phyloP scores from a whole-genome alignment of 352 stramenopile genomes.

The Globisporangium middletonii region DNA sequence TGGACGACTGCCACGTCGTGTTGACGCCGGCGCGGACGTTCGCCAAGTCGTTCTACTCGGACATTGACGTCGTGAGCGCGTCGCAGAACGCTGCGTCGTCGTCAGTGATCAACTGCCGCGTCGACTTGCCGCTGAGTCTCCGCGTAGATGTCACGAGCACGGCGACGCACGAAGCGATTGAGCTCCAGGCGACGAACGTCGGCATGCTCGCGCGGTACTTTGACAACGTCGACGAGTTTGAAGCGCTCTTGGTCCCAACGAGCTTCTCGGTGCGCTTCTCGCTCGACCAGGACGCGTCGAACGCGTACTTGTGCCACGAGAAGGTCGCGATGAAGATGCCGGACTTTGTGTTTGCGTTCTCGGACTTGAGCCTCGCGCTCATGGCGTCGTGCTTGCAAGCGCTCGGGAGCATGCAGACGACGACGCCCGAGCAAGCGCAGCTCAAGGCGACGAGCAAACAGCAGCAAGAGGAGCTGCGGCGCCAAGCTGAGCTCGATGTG shows the following conservation, averaged over 20 bases:
- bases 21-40: slow-evolving; percentile 40
- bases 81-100: slow-evolving; percentile 28
- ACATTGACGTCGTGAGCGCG: slow-evolving; percentile 33
- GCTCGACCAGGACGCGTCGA: slow-evolving; percentile 37
- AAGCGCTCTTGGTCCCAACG: slow-evolving; percentile 43
- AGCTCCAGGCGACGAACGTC: slow-evolving; percentile 43
- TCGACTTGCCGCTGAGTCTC: slow-evolving; percentile 44
- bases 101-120: slow-evolving; percentile 39
- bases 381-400: slow-evolving; percentile 48
- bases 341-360: slow-evolving; percentile 58
- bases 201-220: slow-evolving; percentile 49
- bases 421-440: slow-evolving; percentile 53
- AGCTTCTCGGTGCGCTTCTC: slow-evolving; percentile 39
- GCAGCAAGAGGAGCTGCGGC: slow-evolving; percentile 45
- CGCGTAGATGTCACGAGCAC: slow-evolving; percentile 40
- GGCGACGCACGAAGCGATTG: slow-evolving; percentile 36
- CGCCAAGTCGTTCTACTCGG: slow-evolving; percentile 47
- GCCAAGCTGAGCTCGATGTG: slow-evolving; percentile 46
- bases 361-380: slow-evolving; percentile 61
- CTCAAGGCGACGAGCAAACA: slow-evolving; percentile 44
- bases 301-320: slow-evolving; percentile 36
- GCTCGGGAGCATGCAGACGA: slow-evolving; percentile 43
- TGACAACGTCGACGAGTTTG: slow-evolving; percentile 27
- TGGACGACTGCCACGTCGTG: slow-evolving; percentile 55
- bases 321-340: slow-evolving; percentile 53